Evolutionary conservation across 768 basidiomycete genomes (phyloP), one percentile per base, ranked within the genome.

Genomic region (Kwoniella shandongensis): DNA sequence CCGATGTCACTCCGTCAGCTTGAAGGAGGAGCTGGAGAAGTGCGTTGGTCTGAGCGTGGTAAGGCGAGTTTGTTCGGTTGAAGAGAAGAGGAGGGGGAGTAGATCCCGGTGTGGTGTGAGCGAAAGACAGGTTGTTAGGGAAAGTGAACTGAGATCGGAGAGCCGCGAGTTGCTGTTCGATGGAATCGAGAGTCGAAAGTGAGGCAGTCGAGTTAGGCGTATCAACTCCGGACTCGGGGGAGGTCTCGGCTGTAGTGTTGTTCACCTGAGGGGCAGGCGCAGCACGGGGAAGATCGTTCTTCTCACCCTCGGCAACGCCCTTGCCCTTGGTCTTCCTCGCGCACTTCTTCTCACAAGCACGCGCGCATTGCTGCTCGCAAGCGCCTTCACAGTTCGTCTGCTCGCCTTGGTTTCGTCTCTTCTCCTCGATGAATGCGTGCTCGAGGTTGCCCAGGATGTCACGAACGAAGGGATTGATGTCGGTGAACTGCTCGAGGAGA

Each of bases 1-100:
- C 81, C 62, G 84, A 86, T 64, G 87, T 83, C 20, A 89, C 81
- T 0, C 81, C 83, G 63, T 89, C 88, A 11, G 89, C 81, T 61
- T 80, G 80, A 44, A 82, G 80, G n/a, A 89, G 79, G 12, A 89
- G 75, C 38, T 82, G 82, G 53, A 82, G 82, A 30, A 89, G 79
- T 42, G 80, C 78, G 63, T 88, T 83, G n/a, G 80, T 77, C 73
- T 88, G 85, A 13, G 77, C 79, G 73, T 85, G 85, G 20, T 88
- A 74, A 0, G 81, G 73, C 18, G 81, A 83, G 70, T 89, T 89
- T 41, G 70, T 78, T 1, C 81, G 75, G 6, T 84, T 84, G 77
- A 81, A 89, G 3, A 84, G 83, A 32, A 89, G 81, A 10, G 62
- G 15, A 17, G 70, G 67, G 22, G 62, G 17, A 4, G 51, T 20